Percentiles rank a stretch among this genome's conserved stretches.
phyloP scores from a whole-genome alignment of 179 eudicot genomes.

The Vitellaria paradoxa region DNA sequence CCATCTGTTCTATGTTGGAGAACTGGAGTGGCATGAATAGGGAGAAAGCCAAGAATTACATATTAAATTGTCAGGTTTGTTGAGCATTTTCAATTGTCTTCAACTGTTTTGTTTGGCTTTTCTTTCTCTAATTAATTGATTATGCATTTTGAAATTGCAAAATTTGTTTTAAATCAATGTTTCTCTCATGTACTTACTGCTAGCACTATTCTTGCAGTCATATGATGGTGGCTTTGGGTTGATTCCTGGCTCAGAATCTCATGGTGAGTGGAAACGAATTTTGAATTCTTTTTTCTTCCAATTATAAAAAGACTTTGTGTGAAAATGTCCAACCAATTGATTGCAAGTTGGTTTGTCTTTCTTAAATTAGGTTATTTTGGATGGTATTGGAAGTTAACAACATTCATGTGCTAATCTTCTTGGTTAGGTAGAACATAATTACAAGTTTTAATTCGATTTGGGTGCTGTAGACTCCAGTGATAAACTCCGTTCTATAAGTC shows the following conservation, averaged over 20 bases:
- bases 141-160: neutral
- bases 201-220: slow-evolving; percentile 54
- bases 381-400: neutral
- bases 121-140: neutral
- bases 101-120: neutral
- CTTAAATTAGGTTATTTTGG: neutral
- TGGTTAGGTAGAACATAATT: neutral
- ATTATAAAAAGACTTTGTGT: neutral
- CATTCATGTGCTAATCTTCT: neutral
- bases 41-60: slow-evolving; percentile 79
- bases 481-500: neutral
- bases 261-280: slow-evolving; percentile 56
- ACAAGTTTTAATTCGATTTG: neutral
- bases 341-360: neutral
- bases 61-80: slow-evolving; percentile 74
- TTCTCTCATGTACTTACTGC: slow-evolving; percentile 4
- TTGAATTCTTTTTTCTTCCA: slow-evolving; percentile 6
- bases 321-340: neutral
- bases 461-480: neutral
- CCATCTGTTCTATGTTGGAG: slow-evolving; percentile 73
- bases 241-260: slow-evolving; percentile 87
- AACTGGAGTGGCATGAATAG: slow-evolving; percentile 86
- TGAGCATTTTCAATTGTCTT: neutral
- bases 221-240: slow-evolving; percentile 97
- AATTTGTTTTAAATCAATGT: neutral